Evolutionary conservation across 805 yeast species (phyloP).

Genomic region (Kluyveromyces starmeri): DNA sequence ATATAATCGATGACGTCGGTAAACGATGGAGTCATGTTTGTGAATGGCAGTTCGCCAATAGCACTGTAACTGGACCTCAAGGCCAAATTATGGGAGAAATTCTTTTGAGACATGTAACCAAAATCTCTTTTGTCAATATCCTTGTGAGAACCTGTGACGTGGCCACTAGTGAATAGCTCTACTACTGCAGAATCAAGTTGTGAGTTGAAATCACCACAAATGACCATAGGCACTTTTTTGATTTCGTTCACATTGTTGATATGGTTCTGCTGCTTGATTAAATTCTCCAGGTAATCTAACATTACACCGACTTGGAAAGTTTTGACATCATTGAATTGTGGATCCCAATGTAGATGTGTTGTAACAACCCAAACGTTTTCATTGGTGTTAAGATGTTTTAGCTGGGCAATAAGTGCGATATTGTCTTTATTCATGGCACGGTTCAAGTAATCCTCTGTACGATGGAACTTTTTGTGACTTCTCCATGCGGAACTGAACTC

Average conservation of each 20-base stretch:
- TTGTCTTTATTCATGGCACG: constrained; percentile 95
- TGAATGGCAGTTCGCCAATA: constrained; percentile 86
- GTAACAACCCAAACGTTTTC: constrained; percentile 68
- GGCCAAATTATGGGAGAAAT: constrained; percentile 72
- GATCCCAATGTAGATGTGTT: constrained; percentile 98
- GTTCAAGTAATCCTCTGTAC: constrained; percentile 89
- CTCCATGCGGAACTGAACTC: constrained; percentile 79
- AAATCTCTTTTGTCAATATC: constrained; percentile 84
- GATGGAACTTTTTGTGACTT: constrained; percentile 78
- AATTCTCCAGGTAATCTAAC: constrained; percentile 72
- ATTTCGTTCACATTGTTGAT: constrained; percentile 40
- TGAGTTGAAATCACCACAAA: constrained; percentile 96
- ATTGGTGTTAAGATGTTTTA: constrained; percentile 67
- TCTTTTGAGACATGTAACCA: constrained; percentile 84
- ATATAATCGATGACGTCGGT: constrained; percentile 91
- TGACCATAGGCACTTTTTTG: constrained; percentile 62
- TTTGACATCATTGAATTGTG: constrained; percentile 90
- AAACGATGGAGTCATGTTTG: constrained; percentile 89
- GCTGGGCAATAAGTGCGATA: constrained; percentile 67
- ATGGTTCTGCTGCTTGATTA: constrained; percentile 42
- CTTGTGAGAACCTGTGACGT: constrained; percentile 55
- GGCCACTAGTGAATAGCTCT: constrained; percentile 76
- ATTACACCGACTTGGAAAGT: constrained; percentile 90
- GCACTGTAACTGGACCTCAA: constrained; percentile 77
- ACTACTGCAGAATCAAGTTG: constrained; percentile 83